These are phyloP conservation scores for Pistacia integerrima DNA, from an alignment of 345 rosid species.

Conservation along the genomic window DNA sequence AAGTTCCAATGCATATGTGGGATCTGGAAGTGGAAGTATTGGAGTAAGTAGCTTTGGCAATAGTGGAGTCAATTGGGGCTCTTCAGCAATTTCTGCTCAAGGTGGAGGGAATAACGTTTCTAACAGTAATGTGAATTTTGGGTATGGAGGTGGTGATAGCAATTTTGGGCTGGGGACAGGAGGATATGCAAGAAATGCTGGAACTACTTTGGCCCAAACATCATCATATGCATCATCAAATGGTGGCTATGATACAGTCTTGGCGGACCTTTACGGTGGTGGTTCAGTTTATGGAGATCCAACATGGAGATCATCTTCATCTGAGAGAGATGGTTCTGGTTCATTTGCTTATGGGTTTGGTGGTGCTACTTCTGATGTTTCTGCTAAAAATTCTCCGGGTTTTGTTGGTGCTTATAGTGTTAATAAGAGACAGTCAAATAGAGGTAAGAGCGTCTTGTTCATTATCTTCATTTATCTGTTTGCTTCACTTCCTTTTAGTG, in stretches of 20 bases:
- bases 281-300: conserved; percentile 58
- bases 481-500: conserved; percentile 8
- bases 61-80: conserved; percentile 50
- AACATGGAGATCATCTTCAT: conserved; percentile 57
- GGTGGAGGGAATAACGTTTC: conserved; percentile 52
- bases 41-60: conserved; percentile 56
- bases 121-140: conserved; percentile 45
- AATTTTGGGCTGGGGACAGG: conserved; percentile 46
- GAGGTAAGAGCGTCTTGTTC: conserved; percentile 47
- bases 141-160: conserved; percentile 58
- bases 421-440: conserved; percentile 71
- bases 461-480: conserved; percentile 6
- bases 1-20: conserved; percentile 46
- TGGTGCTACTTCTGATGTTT: conserved; percentile 48
- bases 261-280: conserved; percentile 49
- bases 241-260: conserved; percentile 56
- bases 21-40: conserved; percentile 50
- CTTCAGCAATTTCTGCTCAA: conserved; percentile 53
- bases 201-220: conserved; percentile 40
- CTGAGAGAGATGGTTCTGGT: conserved; percentile 55
- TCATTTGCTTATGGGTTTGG: conserved; percentile 53
- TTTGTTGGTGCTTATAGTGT: conserved; percentile 69
- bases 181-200: conserved; percentile 57
- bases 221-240: conserved; percentile 53
- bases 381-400: conserved; percentile 61